Base-by-base conservation (phyloP, 345 rosid species). In the Eucalyptus tenuipes region DNA sequence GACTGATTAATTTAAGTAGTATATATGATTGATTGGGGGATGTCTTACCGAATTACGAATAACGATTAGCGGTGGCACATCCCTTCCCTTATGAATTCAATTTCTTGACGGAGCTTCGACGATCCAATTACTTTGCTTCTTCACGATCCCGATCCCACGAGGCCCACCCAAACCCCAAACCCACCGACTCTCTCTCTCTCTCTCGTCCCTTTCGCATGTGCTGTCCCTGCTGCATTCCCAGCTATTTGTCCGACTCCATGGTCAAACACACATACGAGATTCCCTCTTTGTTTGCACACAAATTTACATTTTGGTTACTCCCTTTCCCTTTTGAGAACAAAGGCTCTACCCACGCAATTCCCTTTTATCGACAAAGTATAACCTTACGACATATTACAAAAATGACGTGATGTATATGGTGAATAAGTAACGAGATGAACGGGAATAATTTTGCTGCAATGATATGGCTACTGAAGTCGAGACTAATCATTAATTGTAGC, bases 371-470 rank as follows among this genome's bases (percentile, higher is more conserved):
- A 22, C 57, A 18, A 7, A 52, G 57, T 52, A 8, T 52, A 18
- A 52, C 4, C 52, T 49, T 15, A 49, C 52, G 5, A 53, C 66
- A 5, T 24, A 59, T 25, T 59, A 59, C 31, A 25, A 27, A 57
- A 57, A 57, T 64, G 71, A 64, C 37, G 10, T n/a, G 15, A 64
- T 64, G 9, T 4, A 7, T 15, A 15, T 16, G 18, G 17, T 7
- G 4, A 7, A 7, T 13, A n/a, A 29, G 9, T n/a, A 2, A n/a
- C 0, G 75, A 64, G 37, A n/a, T n/a, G 37, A 29, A 14, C 9
- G 18, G 17, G 10, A 29, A 29, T 6, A 64, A 64, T 29, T 13
- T 6, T n/a, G 7, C 12, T 14, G 10, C 8, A 29, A 64, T 64
- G 16, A 13, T 7, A 29, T 7, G 71, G 0, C 3, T 13, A 61